Percentiles rank a stretch among this genome's conserved stretches.
phyloP scores from a whole-genome alignment of 1,139 yeast species.

The Geotrichum candidum region DNA sequence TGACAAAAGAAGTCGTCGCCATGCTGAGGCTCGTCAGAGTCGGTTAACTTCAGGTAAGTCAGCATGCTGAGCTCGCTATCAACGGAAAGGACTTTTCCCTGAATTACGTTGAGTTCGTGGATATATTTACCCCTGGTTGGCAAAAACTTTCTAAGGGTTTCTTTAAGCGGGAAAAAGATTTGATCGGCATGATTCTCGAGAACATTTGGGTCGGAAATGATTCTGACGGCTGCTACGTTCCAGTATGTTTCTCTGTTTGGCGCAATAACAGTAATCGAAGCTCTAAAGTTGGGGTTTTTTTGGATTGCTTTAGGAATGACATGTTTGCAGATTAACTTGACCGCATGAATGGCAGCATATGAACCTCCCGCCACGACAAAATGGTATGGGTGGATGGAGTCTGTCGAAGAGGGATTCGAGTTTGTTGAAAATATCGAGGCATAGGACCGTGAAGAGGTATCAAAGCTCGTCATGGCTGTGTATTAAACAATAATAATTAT shows the following conservation, averaged over 20 bases:
- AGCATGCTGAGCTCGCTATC: not conserved
- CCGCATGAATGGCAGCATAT: conserved; percentile 9
- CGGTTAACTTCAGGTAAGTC: conserved; percentile 1
- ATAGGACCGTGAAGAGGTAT: not conserved
- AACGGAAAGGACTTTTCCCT: conserved; percentile 8
- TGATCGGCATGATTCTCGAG: not conserved
- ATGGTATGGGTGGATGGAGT: not conserved
- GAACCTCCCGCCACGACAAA: conserved; percentile 13
- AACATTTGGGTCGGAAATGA: conserved; percentile 6
- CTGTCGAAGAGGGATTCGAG: not conserved
- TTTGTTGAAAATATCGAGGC: not conserved
- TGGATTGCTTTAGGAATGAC: conserved; percentile 6
- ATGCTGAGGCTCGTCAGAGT: not conserved
- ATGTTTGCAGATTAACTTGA: conserved; percentile 2
- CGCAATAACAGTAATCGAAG: conserved; percentile 4
- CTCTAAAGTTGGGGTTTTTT: not conserved
- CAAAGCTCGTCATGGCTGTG: not conserved
- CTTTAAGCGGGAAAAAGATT: conserved; percentile 4
- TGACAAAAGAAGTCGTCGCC: conserved; percentile 5
- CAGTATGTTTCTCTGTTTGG: conserved; percentile 13
- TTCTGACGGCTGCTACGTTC: conserved; percentile 13
- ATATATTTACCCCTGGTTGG: not conserved
- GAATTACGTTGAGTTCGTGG: conserved; percentile 2
- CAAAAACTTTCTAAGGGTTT: not conserved
- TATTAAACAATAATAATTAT: not conserved